Percentiles rank a stretch among this genome's conserved stretches.
Evolutionary conservation across 768 basidiomycete genomes (phyloP).

Genomic region (Mycena latifolia): DNA sequence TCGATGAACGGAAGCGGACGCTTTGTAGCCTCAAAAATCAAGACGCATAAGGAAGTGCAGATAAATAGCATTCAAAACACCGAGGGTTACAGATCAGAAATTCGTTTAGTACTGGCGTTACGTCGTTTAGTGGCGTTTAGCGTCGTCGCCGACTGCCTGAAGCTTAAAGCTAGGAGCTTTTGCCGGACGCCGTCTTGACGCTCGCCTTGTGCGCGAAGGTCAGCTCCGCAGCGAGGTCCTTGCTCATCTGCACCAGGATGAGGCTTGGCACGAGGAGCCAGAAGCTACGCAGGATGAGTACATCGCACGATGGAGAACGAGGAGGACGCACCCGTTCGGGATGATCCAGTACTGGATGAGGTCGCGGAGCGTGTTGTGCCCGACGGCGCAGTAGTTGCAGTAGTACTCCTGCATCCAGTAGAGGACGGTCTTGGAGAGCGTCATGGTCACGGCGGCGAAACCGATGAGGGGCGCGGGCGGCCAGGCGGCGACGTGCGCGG

Average conservation of each 20-base stretch:
- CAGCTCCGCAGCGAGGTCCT: slow-evolving; percentile 68
- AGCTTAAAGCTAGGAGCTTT: not conserved
- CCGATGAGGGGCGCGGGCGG: slow-evolving; percentile 82
- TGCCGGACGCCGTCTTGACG: slow-evolving; percentile 36
- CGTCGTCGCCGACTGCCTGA: too few relatives aligned
- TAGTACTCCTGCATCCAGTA: slow-evolving; percentile 87
- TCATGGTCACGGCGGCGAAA: slow-evolving; percentile 80
- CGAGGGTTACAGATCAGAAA: too few relatives aligned
- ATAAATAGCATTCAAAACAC: too few relatives aligned
- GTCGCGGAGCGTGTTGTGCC: slow-evolving; percentile 73
- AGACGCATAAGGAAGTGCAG: too few relatives aligned
- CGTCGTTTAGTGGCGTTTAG: too few relatives aligned
- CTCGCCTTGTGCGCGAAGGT: slow-evolving; percentile 39
- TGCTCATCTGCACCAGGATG: slow-evolving; percentile 70
- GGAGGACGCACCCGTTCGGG: slow-evolving; percentile 78
- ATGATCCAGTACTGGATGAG: slow-evolving; percentile 76
- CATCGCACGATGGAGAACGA: not conserved
- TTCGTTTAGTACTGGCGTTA: too few relatives aligned
- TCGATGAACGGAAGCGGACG: too few relatives aligned
- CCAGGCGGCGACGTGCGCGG: slow-evolving; percentile 71
- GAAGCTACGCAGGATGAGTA: slow-evolving; percentile 54
- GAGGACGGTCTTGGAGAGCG: slow-evolving; percentile 86
- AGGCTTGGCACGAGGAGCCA: slow-evolving; percentile 82
- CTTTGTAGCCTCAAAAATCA: too few relatives aligned
- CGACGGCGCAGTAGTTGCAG: slow-evolving; percentile 77